These are phyloP conservation scores for Asterophora lycoperdoides DNA, from an alignment of 768 basidiomycete species.

Conservation along the genomic window DNA sequence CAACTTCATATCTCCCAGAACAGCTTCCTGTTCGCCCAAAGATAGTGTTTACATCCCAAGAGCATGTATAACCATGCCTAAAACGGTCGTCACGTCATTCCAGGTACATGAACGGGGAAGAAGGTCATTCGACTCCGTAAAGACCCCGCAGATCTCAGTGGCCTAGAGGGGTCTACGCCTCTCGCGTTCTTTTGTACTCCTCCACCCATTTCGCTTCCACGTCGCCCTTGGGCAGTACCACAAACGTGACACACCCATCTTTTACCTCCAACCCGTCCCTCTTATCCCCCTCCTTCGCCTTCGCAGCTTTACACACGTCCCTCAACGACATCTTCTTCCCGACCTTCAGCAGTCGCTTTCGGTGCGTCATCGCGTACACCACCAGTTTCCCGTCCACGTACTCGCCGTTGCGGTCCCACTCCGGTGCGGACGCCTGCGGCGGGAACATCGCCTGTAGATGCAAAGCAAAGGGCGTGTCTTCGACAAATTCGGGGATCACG, in stretches of 20 bases:
- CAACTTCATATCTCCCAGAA: not conserved
- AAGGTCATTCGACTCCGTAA: conserved; percentile 2
- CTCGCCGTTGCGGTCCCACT: conserved; percentile 73
- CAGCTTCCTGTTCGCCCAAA: not conserved
- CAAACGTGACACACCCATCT: conserved; percentile 78
- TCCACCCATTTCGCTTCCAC: conserved; percentile 84
- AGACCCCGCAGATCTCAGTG: too few species aligned
- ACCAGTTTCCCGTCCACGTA: conserved; percentile 63
- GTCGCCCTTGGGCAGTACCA: conserved; percentile 70
- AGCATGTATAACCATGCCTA: not conserved
- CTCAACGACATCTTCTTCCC: conserved; percentile 85
- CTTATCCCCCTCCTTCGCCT: conserved; percentile 52
- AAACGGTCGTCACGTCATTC: not conserved
- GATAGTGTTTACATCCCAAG: not conserved
- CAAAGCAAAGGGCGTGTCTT: conserved; percentile 76
- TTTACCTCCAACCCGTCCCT: conserved; percentile 81
- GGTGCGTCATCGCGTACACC: conserved; percentile 78
- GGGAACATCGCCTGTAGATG: conserved; percentile 85
- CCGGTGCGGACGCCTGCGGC: conserved; percentile 53
- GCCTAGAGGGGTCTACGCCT: conserved; percentile 12
- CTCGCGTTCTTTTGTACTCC: conserved; percentile 67
- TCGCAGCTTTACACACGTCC: conserved; percentile 67
- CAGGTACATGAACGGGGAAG: not conserved
- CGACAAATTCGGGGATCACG: conserved; percentile 79
- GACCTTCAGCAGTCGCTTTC: conserved; percentile 79